Evolutionary conservation across 164 flowering plant genomes (phyloP), one percentile per base, ranked within the genome.

Genomic region (Aristolochia contorta): DNA sequence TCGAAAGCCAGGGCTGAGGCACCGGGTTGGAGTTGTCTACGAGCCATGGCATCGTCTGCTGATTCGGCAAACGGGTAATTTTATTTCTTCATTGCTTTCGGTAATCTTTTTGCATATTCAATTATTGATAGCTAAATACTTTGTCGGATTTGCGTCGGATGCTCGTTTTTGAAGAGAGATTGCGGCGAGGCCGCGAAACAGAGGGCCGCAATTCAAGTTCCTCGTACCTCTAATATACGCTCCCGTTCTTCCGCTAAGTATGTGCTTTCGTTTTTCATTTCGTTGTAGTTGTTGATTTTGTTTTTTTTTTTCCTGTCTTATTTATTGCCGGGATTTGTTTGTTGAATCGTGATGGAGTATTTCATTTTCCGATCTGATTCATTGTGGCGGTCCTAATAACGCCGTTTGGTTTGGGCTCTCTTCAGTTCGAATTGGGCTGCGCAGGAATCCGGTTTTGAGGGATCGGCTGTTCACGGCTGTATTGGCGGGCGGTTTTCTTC

Each of bases 221-320:
- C 62, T 93, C 62, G 65, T 87, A 41, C 98, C 98, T 67, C 84
- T 93, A 5, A 56, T 93, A 16, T 93, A 93, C 58, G 96, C 98
- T 9, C 98, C 96, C 49, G 72, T 80, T 72, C 97, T 93, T 73
- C 98, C 98, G 53, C 90, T 93, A 60, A 90, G 98, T 90, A 75
- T 65, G 87, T 65, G 87, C 64, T 24, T 15, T n/a, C 16, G 23
- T 54, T 49, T 15, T 19, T 32, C 16, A 43, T 24, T 53, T 16
- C 51, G 30, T 47, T 47, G 43, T 37, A 37, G 43, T 37, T 37
- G 7, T 37, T 4, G 43, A 27, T 2, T 27, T 27, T 27, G 30
- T 27, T 27, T 27, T 27, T 27, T 2, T 27, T 27, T 27, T 5
- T 27, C 30, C 30, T 27, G 2, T 27, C 43, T 37, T 37, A 4